A percentile compares a stretch with the other conserved stretches of the same genome.
phyloP scores from a whole-genome alignment of 202 grass and related monocot genomes.

The Cymbopogon flexuosus region DNA sequence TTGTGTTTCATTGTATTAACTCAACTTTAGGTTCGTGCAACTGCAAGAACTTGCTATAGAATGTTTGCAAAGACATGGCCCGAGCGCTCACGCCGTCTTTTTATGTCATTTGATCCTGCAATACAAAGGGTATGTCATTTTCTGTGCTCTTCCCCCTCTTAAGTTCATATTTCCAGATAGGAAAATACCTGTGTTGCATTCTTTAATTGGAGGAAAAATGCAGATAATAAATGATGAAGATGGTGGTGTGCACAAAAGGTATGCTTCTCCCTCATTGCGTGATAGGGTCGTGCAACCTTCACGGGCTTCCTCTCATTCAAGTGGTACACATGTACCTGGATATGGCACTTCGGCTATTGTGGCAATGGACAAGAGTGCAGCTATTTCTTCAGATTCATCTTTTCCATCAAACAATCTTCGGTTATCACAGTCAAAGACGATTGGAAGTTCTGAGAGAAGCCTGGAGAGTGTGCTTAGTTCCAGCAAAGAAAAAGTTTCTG shows the following conservation, averaged over 20 bases:
- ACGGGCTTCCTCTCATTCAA: conserved; percentile 50
- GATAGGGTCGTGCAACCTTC: conserved; percentile 70
- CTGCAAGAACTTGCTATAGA: conserved; percentile 84
- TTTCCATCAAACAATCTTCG: conserved; percentile 59
- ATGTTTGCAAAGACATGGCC: conserved; percentile 99
- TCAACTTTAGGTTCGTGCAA: conserved; percentile 67
- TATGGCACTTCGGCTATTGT: conserved; percentile 96
- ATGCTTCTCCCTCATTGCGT: conserved; percentile 77
- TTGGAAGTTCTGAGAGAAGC: conserved; percentile 68
- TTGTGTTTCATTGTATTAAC: conserved; percentile 4
- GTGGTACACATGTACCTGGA: conserved; percentile 53
- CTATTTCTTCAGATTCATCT: conserved; percentile 68
- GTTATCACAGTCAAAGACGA: conserved; percentile 75
- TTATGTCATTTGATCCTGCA: conserved; percentile 85
- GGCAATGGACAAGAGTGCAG: conserved; percentile 89
- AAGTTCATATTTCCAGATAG: neutral
- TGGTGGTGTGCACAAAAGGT: conserved; percentile 86
- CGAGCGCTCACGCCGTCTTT: conserved; percentile 74
- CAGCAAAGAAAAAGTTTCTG: conserved; percentile 96
- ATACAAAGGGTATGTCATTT: conserved; percentile 78
- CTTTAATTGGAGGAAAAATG: conserved; percentile 20
- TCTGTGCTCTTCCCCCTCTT: conserved; percentile 10
- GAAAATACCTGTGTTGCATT: neutral
- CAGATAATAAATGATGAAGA: conserved; percentile 98
- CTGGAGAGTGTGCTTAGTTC: conserved; percentile 89